Conservation (phyloP, 345 rosid genomes). For the Brassica incana region DNA sequence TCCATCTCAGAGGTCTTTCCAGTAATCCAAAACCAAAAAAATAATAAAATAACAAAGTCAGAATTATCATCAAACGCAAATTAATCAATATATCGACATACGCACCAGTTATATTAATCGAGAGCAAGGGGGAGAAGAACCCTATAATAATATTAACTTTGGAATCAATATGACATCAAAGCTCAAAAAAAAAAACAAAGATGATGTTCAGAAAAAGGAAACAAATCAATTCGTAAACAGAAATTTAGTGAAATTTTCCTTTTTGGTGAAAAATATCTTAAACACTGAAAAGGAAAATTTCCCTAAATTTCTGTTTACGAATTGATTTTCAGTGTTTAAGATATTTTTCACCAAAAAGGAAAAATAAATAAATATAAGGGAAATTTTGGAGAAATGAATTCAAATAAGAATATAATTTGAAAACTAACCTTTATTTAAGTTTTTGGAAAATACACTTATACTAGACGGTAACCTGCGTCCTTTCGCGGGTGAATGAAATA, state of each 20-base stretch:
- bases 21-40: neutral
- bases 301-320: neutral
- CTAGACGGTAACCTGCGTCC: too few relatives aligned
- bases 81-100: neutral
- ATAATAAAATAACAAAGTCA: neutral
- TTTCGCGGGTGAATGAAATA: too few relatives aligned
- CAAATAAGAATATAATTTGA: too few relatives aligned
- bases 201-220: neutral
- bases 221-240: neutral
- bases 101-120: neutral
- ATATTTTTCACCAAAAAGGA: neutral
- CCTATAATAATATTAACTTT: neutral
- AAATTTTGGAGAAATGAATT: too few relatives aligned
- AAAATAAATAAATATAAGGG: too few relatives aligned
- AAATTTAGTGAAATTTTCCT: neutral
- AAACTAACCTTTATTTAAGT: too few relatives aligned
- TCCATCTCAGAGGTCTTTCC: neutral
- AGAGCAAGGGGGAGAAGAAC: neutral
- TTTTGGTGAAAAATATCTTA: too few relatives aligned
- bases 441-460: too few relatives aligned
- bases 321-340: neutral
- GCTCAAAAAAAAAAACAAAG: neutral
- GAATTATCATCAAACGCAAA: neutral
- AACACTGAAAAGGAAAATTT: too few relatives aligned
- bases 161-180: neutral